Evolutionary conservation across 495 filamentous ascomycete species (phyloP), one percentile per base, ranked within the genome.

Genomic region (Elasticomyces elasticus): DNA sequence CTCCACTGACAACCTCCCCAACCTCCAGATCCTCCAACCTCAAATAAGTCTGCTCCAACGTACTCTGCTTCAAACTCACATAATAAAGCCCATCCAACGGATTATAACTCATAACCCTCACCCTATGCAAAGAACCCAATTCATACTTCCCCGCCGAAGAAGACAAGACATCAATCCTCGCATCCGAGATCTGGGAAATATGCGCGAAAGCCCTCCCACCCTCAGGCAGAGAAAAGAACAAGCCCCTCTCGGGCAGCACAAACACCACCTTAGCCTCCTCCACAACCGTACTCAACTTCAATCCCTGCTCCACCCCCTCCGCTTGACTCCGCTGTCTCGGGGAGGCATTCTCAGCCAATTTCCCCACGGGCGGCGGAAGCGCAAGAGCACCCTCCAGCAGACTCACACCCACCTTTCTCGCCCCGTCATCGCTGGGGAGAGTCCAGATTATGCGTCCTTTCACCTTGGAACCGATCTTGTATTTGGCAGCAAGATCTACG

Each of bases 41-140:
- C 24, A 98, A 74, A 71, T 88, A 97, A 0, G 87, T 82, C 62
- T 97, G 89, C 26, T 91, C 84, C 28, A 98, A 77, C 22, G 95
- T 70, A 31, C 73, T 81, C 55, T 83, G 76, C 69, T 96, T 85
- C 45, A 94, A 78, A 27, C 91, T 92, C 10, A 95, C 61, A n/a
- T 90, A 71, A 67, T 82, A 96, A 31, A 94, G 71, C 54, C 89
- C 87, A 64, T 98, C 92, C 47, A 95, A 72, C 22, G 79, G 67
- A 68, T 88, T 95, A 68, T 89, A 96, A 0, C 89, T 86, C 48
- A 95, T 76, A 19, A 97, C 69, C 56, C 92, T 81, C 35, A 85
- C 89, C 22, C 81, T 77, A 63, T 98, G 92, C 22, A 72, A 74
- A 7, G 87, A 83, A 23, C 79, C 90, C 19, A 85, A 49, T 67